These are phyloP conservation scores for Bimuria novae-zelandiae DNA, from an alignment of 2,329 filamentous ascomycete species.

Conservation along the genomic window DNA sequence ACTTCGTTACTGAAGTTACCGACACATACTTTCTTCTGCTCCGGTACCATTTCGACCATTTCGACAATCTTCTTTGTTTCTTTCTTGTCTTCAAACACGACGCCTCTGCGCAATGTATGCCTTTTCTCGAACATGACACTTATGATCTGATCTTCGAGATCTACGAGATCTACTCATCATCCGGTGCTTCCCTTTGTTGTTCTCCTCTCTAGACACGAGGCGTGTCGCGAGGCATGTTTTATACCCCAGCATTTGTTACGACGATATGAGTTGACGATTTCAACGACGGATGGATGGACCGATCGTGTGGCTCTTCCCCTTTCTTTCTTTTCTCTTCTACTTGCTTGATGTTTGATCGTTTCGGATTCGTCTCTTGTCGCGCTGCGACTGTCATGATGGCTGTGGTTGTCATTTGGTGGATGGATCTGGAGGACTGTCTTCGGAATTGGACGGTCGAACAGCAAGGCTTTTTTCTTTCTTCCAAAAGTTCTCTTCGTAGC, in stretches of 20 bases:
- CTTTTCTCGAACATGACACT: neutral
- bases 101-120: neutral
- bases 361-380: neutral
- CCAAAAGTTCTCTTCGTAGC: neutral
- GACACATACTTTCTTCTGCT: neutral
- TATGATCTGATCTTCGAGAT: neutral
- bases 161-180: neutral
- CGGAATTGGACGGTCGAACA: neutral
- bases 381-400: neutral
- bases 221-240: neutral
- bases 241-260: neutral
- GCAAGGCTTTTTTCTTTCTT: too few species aligned
- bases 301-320: neutral
- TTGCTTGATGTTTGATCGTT: neutral
- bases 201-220: neutral
- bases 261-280: neutral
- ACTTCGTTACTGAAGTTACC: neutral
- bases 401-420: neutral
- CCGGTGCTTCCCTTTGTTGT: neutral
- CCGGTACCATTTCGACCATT: slow-evolving; percentile 2
- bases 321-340: neutral
- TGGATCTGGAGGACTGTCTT: neutral
- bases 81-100: neutral
- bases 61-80: neutral
- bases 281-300: neutral